Base-by-base conservation (phyloP, 768 basidiomycete genomes). In the Fomitopsis pulvina region DNA sequence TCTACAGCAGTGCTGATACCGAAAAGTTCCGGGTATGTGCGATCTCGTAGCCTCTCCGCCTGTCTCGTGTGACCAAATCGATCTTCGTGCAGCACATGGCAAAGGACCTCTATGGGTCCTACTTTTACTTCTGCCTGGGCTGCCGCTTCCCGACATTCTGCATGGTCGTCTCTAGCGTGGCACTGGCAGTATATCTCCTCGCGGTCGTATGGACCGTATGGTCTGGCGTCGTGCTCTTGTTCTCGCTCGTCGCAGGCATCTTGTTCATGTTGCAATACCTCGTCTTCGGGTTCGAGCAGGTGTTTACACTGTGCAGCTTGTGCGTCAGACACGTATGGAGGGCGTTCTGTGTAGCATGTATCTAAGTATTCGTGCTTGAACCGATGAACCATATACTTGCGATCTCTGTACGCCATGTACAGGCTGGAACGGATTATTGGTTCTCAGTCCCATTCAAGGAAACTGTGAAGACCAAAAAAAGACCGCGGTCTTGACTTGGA, bases 51-150 rank as follows among this genome's bases (percentile, higher is more conserved):
- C 37, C 50, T 37, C 37, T 22, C 8, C 22, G n/a, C 16, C 34
- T 20, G 29, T 47, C 45, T 24, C 21, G 27, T 24, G 26, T 28
- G 10, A 8, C 4, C 6, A 20, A 45, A 48, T 20, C 39, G 18
- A 14, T 21, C 2, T 5, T 3, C 20, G 45, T 29, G 42, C 20
- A 81, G 76, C 53, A 39, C 3, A 71, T 75, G 20, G 74, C 85
- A 0, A 63, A 59, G 9, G 85, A 85, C 57, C 53, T 86, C 28
- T 82, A 79, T 53, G 71, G 68, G 20, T 72, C 73, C 9, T 83
- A 83, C 62, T 70, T 84, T 50, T 87, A 85, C 68, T 88, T 88
- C 63, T 71, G 80, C 25, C 71, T 88, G 12, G 78, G 81, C 1
- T 72, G 85, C 4, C 76, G 84, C 21, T 66, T 85, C 10, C 86